A percentile compares a stretch with the other conserved stretches of the same genome.
phyloP scores from a whole-genome alignment of 805 yeast species.

The Wickerhamomyces alni region DNA sequence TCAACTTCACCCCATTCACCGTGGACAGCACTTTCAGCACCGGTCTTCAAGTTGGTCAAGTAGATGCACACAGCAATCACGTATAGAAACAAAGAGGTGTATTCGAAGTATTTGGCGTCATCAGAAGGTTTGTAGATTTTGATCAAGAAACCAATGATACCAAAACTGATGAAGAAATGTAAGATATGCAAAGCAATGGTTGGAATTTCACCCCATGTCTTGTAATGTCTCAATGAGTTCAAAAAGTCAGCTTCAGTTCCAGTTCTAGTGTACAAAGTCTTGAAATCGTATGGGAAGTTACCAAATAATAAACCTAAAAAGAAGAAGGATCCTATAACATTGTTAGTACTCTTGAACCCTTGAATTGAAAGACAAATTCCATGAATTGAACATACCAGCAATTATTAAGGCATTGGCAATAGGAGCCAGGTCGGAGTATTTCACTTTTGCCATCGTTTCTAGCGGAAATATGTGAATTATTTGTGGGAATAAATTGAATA shows the following conservation, averaged over 20 bases:
- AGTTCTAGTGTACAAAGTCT: conserved; percentile 60
- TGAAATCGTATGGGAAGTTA: conserved; percentile 77
- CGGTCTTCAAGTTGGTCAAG: conserved; percentile 79
- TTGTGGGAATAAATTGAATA: no score
- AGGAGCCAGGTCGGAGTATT: conserved; percentile 40
- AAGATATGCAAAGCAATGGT: conserved; percentile 49
- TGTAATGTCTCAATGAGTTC: conserved; percentile 67
- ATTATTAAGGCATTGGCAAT: conserved; percentile 40
- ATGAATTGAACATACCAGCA: conserved; percentile 28
- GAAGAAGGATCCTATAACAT: conserved; percentile 51
- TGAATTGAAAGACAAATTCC: no score
- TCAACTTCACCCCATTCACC: conserved; percentile 95
- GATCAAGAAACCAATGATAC: conserved; percentile 64
- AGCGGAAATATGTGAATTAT: no score
- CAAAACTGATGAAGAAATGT: conserved; percentile 57
- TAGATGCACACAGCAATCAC: conserved; percentile 74
- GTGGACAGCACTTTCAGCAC: conserved; percentile 58
- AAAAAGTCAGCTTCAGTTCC: conserved; percentile 49
- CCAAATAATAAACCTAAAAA: conserved; percentile 73
- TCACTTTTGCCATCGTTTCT: conserved; percentile 16
- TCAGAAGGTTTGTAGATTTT: conserved; percentile 85
- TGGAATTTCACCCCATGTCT: conserved; percentile 65
- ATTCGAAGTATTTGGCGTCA: conserved; percentile 83
- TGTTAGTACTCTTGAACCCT: no score
- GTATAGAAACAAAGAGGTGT: conserved; percentile 71